Percentiles rank a stretch among this genome's conserved stretches.
These are phyloP conservation scores for Symbiotaphrina buchneri DNA, from an alignment of 495 filamentous ascomycete genomes.

Conservation along the genomic window DNA sequence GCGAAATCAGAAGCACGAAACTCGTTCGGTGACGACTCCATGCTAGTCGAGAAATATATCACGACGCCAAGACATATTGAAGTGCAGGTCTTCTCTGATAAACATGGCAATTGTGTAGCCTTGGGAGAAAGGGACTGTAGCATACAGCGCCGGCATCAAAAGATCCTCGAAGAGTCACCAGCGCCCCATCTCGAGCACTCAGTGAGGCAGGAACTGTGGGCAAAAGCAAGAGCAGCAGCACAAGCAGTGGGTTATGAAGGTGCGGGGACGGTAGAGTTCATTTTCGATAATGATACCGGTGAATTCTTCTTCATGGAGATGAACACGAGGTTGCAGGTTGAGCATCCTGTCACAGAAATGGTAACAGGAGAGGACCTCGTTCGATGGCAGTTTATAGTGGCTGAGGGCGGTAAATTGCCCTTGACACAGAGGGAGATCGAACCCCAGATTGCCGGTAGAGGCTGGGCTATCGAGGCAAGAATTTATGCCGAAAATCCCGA, in stretches of 20 bases:
- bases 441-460: conserved; percentile 44
- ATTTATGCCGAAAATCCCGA: conserved; percentile 95
- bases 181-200: conserved; percentile 64
- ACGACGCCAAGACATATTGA: conserved; percentile 88
- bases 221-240: conserved; percentile 75
- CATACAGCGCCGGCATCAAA: conserved; percentile 78
- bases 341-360: conserved; percentile 95
- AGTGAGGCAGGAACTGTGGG: conserved; percentile 76
- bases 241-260: conserved; percentile 87
- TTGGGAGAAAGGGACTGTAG: conserved; percentile 76
- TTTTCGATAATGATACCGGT: conserved; percentile 86
- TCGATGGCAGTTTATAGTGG: conserved; percentile 87
- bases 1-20: conserved; percentile 79
- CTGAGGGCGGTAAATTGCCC: conserved; percentile 69
- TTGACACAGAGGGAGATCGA: conserved; percentile 69
- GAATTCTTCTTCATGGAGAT: conserved; percentile 99
- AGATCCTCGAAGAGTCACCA: conserved; percentile 91
- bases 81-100: conserved; percentile 92
- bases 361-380: conserved; percentile 90
- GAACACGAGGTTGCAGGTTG: conserved; percentile 93
- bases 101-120: conserved; percentile 63
- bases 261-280: conserved; percentile 95
- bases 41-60: conserved; percentile 94
- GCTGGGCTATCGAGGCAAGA: conserved; percentile 80
- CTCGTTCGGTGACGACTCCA: conserved; percentile 90